A percentile compares a stretch with the other conserved stretches of the same genome.
These are phyloP conservation scores for Rhodotorula babjevae DNA, from an alignment of 768 basidiomycete species.

Conservation along the genomic window DNA sequence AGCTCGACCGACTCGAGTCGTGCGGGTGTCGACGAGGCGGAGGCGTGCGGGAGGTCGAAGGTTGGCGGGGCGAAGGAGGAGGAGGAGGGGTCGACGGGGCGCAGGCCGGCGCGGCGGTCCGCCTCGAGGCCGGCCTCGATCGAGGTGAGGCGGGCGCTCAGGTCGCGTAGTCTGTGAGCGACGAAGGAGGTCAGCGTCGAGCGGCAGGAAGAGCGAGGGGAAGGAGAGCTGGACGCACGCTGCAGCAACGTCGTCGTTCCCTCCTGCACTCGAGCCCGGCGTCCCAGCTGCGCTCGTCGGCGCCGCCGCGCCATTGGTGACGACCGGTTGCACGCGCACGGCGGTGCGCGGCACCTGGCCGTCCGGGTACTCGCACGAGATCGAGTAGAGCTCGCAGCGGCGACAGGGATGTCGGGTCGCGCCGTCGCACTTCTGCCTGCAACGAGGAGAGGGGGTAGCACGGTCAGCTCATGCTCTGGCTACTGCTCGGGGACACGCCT, in stretches of 20 bases:
- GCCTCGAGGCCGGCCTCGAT: conserved; percentile 29
- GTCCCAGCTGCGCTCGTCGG: no score
- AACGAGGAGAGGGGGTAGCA: neutral
- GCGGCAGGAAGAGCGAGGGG: no score
- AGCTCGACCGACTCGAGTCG: conserved; percentile 8
- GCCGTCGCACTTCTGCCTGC: conserved; percentile 35
- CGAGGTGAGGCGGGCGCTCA: conserved; percentile 15
- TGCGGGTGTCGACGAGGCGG: neutral
- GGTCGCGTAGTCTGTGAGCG: conserved; percentile 7
- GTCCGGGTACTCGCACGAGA: neutral
- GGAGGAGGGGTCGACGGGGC: neutral
- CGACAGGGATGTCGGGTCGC: conserved; percentile 7
- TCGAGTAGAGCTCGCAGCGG: conserved; percentile 27
- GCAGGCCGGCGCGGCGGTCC: conserved; percentile 8
- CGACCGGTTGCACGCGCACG: neutral
- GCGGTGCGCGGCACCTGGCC: conserved; percentile 17
- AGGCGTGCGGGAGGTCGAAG: neutral
- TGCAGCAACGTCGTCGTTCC: neutral
- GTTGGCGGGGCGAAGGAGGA: neutral
- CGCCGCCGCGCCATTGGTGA: neutral
- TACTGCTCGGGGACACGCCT: no score
- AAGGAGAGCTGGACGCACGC: neutral
- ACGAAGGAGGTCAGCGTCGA: neutral
- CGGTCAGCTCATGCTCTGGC: no score
- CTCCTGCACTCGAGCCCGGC: neutral